Evolutionary conservation across 1,284 basidiomycete genomes (phyloP), one percentile per base, ranked within the genome.

Genomic region (Puccinia polysora): DNA sequence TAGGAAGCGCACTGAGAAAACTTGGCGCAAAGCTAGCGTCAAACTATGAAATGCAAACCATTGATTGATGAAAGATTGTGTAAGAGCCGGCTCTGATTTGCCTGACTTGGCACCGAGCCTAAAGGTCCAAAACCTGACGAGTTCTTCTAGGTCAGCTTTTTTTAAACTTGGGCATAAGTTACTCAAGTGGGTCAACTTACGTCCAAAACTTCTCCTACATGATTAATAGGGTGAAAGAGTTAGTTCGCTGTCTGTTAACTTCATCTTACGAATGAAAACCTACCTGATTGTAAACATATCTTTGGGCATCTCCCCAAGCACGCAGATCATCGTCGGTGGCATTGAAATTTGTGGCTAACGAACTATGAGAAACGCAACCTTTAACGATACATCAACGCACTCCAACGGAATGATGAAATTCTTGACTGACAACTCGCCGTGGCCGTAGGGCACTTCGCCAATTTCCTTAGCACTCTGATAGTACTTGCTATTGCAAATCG

Each of bases 291-390:
- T 87, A 89, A 0, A 83, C 81, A 50, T 85, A 80, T 78, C 89
- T 89, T 79, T 89, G 88, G 32, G 89, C 87, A 76, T 90, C 88
- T n/a, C 87, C 88, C 88, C 87, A 49, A 25, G 28, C 68, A 28
- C 52, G 38, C 20, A 64, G 36, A 28, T 52, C 25, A 0, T 78
- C 82, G 64, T 88, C 83, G 0, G 85, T 84, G 1, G 87, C 85
- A 32, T 80, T 75, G 79, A 88, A 89, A 74, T 88, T 83, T 0
- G 87, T 88, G 1, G 87, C 79, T 20, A 90, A 81, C 8, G 84
- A 84, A 87, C 88, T 90, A 82, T 89, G 8, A 88, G 79, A 7
- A 28, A 65, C 36, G n/a, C n/a, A n/a, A n/a, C n/a, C n/a, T n/a
- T n/a, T n/a, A n/a, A n/a, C n/a, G n/a, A n/a, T n/a, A n/a, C n/a